phyloP scores from a whole-genome alignment of 768 basidiomycete genomes.

The Hydnomerulius pinastri region DNA sequence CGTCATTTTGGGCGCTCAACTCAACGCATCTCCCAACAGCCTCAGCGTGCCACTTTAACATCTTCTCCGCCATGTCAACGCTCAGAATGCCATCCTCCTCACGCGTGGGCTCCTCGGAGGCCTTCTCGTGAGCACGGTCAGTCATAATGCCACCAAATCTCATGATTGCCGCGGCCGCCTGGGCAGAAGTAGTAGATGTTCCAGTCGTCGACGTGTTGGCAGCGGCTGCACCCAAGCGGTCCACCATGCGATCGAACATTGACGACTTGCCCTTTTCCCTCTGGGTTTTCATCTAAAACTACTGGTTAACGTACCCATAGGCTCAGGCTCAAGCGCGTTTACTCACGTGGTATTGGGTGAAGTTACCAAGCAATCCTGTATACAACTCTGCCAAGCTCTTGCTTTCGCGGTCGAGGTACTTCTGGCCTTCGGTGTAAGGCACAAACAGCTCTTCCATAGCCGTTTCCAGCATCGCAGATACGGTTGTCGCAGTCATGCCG shows the following conservation, averaged over 20 bases:
- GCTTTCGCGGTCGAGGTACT: constrained; percentile 91
- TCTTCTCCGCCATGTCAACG: constrained; percentile 79
- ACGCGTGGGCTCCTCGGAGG: constrained; percentile 66
- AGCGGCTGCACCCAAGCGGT: constrained; percentile 76
- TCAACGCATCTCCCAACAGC: constrained; percentile 94
- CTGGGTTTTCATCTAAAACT: constrained; percentile 53
- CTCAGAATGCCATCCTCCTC: constrained; percentile 84
- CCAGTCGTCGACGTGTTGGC: constrained; percentile 61
- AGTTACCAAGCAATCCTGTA: constrained; percentile 64
- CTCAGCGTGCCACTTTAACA: constrained; percentile 98
- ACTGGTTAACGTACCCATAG: constrained; percentile 8
- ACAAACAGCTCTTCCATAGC: constrained; percentile 97
- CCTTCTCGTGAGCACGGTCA: constrained; percentile 50
- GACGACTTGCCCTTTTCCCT: constrained; percentile 64
- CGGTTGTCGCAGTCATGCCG: constrained; percentile 46
- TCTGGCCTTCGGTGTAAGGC: constrained; percentile 87
- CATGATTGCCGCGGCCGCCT: constrained; percentile 86
- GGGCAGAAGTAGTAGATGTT: constrained; percentile 69
- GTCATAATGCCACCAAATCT: constrained; percentile 83
- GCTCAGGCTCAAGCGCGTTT: not conserved
- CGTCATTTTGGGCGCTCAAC: constrained; percentile 76
- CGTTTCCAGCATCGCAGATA: constrained; percentile 87
- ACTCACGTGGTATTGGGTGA: constrained; percentile 86
- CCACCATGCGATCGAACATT: constrained; percentile 90
- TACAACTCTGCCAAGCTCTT: constrained; percentile 82